These are phyloP conservation scores for Chrysopogon serrulatus DNA, from an alignment of 176 grass and related monocot genomes.

Conservation along the genomic window DNA sequence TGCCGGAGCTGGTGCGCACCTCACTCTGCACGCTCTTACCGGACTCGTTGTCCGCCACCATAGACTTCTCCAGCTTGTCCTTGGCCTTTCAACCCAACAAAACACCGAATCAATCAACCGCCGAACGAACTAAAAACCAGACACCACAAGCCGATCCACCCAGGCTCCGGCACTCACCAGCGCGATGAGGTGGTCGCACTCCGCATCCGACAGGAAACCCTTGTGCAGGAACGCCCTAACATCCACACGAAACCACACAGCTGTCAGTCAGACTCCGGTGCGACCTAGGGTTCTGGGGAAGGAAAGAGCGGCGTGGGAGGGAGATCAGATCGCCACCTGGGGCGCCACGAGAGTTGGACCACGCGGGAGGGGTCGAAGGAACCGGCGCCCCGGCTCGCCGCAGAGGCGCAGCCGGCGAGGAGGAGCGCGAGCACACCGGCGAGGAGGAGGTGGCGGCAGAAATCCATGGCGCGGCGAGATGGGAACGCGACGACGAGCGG, in stretches of 20 bases:
- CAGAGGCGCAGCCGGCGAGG: background rate
- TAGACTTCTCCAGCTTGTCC: constrained; percentile 86
- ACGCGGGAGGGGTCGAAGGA: constrained; percentile 62
- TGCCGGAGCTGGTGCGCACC: constrained; percentile 83
- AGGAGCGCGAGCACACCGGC: constrained; percentile 12
- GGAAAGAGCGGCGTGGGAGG: no score
- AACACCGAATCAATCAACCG: background rate
- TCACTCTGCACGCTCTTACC: constrained; percentile 72
- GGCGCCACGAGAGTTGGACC: constrained; percentile 78
- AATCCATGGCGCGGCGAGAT: constrained; percentile 35
- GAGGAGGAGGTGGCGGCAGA: constrained; percentile 14
- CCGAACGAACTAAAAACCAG: background rate
- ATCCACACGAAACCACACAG: background rate
- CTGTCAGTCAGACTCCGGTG: constrained; percentile 16
- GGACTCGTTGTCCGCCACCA: constrained; percentile 77
- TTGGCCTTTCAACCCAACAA: constrained; percentile 47
- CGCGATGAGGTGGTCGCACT: constrained; percentile 76
- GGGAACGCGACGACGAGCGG: background rate
- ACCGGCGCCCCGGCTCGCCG: background rate
- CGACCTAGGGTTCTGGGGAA: background rate
- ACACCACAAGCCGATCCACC: background rate
- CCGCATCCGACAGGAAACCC: constrained; percentile 70
- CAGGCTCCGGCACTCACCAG: constrained; percentile 39
- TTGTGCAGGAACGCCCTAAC: constrained; percentile 74
- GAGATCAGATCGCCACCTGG: constrained; percentile 52